phyloP scores from a whole-genome alignment of 345 rosid species.

The Eutrema yunnanense region DNA sequence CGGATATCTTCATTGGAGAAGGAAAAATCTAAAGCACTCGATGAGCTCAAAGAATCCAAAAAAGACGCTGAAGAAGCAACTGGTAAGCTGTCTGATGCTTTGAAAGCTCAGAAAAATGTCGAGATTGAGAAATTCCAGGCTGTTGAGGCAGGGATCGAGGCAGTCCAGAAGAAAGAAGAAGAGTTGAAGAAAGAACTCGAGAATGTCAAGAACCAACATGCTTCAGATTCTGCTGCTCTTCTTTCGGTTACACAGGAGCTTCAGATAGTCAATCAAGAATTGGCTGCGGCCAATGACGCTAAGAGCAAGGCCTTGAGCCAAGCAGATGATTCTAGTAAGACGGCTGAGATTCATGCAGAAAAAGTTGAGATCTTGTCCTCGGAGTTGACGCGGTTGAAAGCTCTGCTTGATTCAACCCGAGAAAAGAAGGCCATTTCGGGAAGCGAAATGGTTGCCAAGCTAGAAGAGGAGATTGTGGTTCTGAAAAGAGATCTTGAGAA shows the following conservation, averaged over 20 bases:
- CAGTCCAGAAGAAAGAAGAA: slow-evolving; percentile 71
- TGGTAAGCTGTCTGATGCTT: slow-evolving; percentile 70
- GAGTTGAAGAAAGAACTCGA: slow-evolving; percentile 81
- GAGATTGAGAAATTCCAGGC: slow-evolving; percentile 89
- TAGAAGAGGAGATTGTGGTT: slow-evolving; percentile 49
- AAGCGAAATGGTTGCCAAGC: slow-evolving; percentile 41
- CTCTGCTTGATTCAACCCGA: slow-evolving; percentile 65
- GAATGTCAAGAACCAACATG: slow-evolving; percentile 70
- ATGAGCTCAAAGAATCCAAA: slow-evolving; percentile 70
- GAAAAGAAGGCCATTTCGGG: slow-evolving; percentile 46
- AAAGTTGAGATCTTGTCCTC: slow-evolving; percentile 74
- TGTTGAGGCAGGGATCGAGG: slow-evolving; percentile 87
- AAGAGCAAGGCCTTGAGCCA: slow-evolving; percentile 83
- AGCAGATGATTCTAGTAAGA: slow-evolving; percentile 91
- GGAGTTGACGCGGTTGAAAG: slow-evolving; percentile 63
- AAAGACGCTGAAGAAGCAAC: slow-evolving; percentile 57
- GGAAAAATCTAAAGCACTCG: slow-evolving; percentile 66
- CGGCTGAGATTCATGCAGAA: slow-evolving; percentile 71
- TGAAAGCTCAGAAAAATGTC: slow-evolving; percentile 81
- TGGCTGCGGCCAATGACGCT: slow-evolving; percentile 61
- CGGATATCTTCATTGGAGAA: slow-evolving; percentile 55
- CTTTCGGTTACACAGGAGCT: slow-evolving; percentile 69
- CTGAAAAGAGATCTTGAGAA: slow-evolving; percentile 60
- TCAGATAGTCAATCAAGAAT: slow-evolving; percentile 58
- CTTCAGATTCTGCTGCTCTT: slow-evolving; percentile 73